Evolutionary conservation across 306 rosid species (phyloP), one percentile per base, ranked within the genome.

Genomic region (Mucuna pruriens): DNA sequence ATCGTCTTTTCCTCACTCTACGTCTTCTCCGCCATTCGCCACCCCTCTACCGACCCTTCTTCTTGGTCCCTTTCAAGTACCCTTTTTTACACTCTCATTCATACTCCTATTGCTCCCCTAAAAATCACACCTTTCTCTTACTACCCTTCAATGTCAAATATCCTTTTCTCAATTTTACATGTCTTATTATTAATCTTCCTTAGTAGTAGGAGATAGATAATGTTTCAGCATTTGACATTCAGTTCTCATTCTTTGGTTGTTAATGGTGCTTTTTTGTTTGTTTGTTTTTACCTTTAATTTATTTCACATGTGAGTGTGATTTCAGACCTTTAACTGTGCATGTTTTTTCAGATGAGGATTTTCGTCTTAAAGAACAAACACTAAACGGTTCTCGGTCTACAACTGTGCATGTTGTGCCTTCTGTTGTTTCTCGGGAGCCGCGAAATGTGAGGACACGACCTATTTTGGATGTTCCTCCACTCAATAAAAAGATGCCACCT

Each of bases 11-110:
- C 97, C 1, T 85, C 97, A 12, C 80, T 90, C 55, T 91, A 93
- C 63, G 90, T 91, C 76, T 89, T 93, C 86, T 89, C 96, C 8
- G 91, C 96, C 49, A 83, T 93, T 22, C 90, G 82, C 86, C 83
- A 46, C 64, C 74, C 84, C 4, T 52, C 94, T 6, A 65, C 75
- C 85, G 78, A 83, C 57, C 72, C 90, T n/a, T n/a, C 84, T 62
- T 16, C 86, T 9, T 82, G 82, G 85, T 82, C 77, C 61, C 48
- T 70, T 66, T 82, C 84, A 72, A 52, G 97, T 92, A 84, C 42
- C 84, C 79, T 52, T 60, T 29, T 45, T 46, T 40, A 16, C 62
- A 12, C 57, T 71, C 11, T 82, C 55, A 40, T 16, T 40, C 25
- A 26, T 45, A 0, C 17, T 39, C 42, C 6, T 82, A 3, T 34